These are phyloP conservation scores for Metschnikowia kofuensis DNA, from an alignment of 805 yeast species.

Conservation along the genomic window DNA sequence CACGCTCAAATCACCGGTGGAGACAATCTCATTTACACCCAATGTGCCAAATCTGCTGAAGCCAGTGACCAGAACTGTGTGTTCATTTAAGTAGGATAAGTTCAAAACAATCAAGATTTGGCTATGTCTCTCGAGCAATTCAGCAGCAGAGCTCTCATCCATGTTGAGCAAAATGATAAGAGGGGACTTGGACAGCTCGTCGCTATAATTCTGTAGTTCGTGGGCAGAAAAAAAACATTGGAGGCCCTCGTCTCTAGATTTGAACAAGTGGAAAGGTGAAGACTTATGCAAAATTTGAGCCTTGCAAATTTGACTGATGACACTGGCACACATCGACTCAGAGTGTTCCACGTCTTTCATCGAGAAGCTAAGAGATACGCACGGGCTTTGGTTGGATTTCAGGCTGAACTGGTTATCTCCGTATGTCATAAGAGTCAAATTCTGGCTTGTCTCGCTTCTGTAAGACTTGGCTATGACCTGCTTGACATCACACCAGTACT, in stretches of 20 bases:
- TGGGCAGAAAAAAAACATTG: conserved; percentile 68
- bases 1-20: conserved; percentile 19
- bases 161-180: conserved; percentile 66
- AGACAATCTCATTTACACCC: conserved; percentile 22
- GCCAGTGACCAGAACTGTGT: conserved; percentile 14
- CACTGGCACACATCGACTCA: conserved; percentile 26
- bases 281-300: conserved; percentile 73
- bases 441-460: conserved; percentile 22
- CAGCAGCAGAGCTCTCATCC: conserved; percentile 32
- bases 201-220: conserved; percentile 47
- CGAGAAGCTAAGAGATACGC: conserved; percentile 27
- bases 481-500: conserved; percentile 61
- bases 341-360: conserved; percentile 15
- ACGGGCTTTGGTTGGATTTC: conserved; percentile 18
- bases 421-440: conserved; percentile 27
- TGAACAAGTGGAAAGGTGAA: conserved; percentile 85
- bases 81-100: conserved; percentile 39
- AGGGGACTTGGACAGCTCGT: conserved; percentile 59
- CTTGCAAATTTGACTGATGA: conserved; percentile 59
- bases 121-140: conserved; percentile 31
- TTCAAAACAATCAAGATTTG: conserved; percentile 48
- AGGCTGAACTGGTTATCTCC: conserved; percentile 26
- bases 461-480: conserved; percentile 52
- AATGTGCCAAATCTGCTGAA: conserved; percentile 12
- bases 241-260: conserved; percentile 32